A percentile compares a stretch with the other conserved stretches of the same genome.
Evolutionary conservation across 2,329 filamentous ascomycete genomes (phyloP).

Genomic region (Plectosphaerella sp.): DNA sequence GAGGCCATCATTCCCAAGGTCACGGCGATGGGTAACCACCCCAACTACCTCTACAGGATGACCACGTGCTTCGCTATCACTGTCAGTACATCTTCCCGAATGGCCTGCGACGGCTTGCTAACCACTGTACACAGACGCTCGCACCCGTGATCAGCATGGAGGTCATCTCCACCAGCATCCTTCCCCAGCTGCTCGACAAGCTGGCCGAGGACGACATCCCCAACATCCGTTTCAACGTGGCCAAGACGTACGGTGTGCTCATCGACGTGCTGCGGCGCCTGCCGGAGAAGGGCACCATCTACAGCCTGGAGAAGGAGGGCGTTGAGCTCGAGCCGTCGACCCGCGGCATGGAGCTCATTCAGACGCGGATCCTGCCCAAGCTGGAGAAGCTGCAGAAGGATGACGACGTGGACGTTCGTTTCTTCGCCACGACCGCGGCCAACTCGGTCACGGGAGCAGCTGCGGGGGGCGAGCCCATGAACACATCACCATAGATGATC

Average conservation of each 20-base stretch:
- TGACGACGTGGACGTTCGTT: constrained; percentile 95
- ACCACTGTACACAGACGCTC: constrained; percentile 62
- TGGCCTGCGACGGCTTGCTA: constrained; percentile 18
- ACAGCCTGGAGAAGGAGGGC: constrained; percentile 77
- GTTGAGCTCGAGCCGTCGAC: constrained; percentile 59
- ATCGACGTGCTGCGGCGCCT: constrained; percentile 89
- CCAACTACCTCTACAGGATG: constrained; percentile 99
- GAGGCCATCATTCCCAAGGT: constrained; percentile 98
- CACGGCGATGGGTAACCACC: constrained; percentile 95
- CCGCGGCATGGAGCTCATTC: constrained; percentile 73
- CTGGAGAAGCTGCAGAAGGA: constrained; percentile 95
- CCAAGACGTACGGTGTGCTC: constrained; percentile 90
- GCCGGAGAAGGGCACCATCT: constrained; percentile 81
- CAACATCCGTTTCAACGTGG: constrained; percentile 99
- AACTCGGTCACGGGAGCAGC: constrained; percentile 46
- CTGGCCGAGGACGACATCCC: constrained; percentile 92
- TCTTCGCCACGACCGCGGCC: constrained; percentile 90
- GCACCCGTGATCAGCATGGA: constrained; percentile 88
- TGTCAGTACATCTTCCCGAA: constrained; percentile 52
- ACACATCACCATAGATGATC: constrained; percentile 58
- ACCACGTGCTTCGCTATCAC: constrained; percentile 99
- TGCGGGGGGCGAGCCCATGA: constrained; percentile 55
- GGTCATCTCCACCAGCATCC: constrained; percentile 87
- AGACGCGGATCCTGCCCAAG: constrained; percentile 81
- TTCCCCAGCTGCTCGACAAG: constrained; percentile 86